Evolutionary conservation across 2,329 filamentous ascomycete genomes (phyloP).

Genomic region (Verticillium tricorpus): DNA sequence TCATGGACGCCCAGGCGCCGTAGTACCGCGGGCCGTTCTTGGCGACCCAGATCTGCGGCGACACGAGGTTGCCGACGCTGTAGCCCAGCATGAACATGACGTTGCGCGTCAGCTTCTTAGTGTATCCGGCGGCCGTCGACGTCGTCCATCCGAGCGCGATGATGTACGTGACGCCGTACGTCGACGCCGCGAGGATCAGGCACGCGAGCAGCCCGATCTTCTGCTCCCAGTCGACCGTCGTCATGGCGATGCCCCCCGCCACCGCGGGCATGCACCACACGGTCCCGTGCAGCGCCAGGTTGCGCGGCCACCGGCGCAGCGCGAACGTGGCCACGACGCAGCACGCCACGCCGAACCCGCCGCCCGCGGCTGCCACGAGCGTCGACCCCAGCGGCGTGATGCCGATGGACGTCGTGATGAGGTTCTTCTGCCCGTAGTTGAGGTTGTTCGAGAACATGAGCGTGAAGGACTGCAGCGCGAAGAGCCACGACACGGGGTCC

Average conservation of each 20-base stretch:
- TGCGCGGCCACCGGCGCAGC: constrained; percentile 22
- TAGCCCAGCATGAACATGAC: constrained; percentile 33
- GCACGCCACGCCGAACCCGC: constrained; percentile 25
- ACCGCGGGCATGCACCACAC: constrained; percentile 26
- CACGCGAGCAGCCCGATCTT: constrained; percentile 24
- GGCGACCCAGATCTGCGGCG: constrained; percentile 28
- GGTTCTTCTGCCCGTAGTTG: constrained; percentile 32
- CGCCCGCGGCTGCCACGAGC: constrained; percentile 30
- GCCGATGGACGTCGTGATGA: constrained; percentile 28
- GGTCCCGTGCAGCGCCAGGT: constrained; percentile 23
- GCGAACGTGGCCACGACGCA: constrained; percentile 26
- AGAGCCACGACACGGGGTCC: constrained; percentile 27
- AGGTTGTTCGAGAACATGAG: constrained; percentile 33
- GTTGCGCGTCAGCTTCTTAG: constrained; percentile 37
- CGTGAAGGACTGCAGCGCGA: constrained; percentile 23
- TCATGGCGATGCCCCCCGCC: constrained; percentile 24
- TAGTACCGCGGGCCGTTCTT: constrained; percentile 24
- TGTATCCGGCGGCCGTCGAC: constrained; percentile 31
- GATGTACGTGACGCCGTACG: constrained; percentile 29
- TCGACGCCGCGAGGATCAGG: constrained; percentile 23
- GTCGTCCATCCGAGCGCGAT: constrained; percentile 31
- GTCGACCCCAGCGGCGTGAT: constrained; percentile 32
- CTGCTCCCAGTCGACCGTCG: constrained; percentile 21
- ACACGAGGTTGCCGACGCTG: constrained; percentile 28
- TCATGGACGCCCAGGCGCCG: constrained; percentile 24